Conservation (phyloP, 1,284 basidiomycete genomes). For the Apiotrichum montevideense region DNA sequence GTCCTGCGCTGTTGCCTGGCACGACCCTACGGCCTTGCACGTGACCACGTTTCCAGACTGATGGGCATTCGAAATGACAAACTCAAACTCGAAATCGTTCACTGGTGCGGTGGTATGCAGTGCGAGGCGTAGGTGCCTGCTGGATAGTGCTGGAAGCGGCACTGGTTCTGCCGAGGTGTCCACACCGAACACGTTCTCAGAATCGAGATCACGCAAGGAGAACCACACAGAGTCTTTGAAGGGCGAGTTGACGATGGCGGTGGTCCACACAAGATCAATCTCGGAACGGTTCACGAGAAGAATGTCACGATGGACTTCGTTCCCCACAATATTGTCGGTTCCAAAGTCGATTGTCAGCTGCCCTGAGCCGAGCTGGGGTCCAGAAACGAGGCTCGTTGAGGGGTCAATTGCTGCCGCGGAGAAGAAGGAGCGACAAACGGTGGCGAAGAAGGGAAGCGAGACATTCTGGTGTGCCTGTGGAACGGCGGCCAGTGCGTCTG, state of each 20-base stretch:
- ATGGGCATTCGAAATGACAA: conserved; percentile 40
- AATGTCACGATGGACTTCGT: conserved; percentile 39
- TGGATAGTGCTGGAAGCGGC: conserved; percentile 38
- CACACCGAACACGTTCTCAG: conserved; percentile 45
- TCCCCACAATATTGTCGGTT: conserved; percentile 35
- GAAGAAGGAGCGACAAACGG: conserved; percentile 42
- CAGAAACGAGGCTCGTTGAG: conserved; percentile 25
- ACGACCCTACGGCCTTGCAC: conserved; percentile 35
- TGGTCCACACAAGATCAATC: conserved; percentile 42
- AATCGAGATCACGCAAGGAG: conserved; percentile 42
- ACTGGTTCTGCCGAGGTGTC: conserved; percentile 37
- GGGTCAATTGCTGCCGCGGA: conserved; percentile 38
- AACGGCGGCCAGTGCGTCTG: neutral
- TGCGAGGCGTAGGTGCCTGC: conserved; percentile 36
- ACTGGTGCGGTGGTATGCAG: conserved; percentile 30
- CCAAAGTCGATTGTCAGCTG: conserved; percentile 40
- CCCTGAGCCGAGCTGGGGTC: conserved; percentile 32
- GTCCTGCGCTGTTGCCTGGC: conserved; percentile 35
- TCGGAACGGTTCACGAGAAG: conserved; percentile 43
- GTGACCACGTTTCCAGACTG: conserved; percentile 41
- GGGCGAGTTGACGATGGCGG: conserved; percentile 32
- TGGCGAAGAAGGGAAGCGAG: conserved; percentile 41
- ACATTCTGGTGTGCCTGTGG: conserved; percentile 21
- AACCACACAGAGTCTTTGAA: conserved; percentile 42
- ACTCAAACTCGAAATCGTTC: conserved; percentile 39